Percentiles rank a stretch among this genome's conserved stretches.
Evolutionary conservation across 495 filamentous ascomycete genomes (phyloP).

Genomic region (Penicilliopsis zonata): DNA sequence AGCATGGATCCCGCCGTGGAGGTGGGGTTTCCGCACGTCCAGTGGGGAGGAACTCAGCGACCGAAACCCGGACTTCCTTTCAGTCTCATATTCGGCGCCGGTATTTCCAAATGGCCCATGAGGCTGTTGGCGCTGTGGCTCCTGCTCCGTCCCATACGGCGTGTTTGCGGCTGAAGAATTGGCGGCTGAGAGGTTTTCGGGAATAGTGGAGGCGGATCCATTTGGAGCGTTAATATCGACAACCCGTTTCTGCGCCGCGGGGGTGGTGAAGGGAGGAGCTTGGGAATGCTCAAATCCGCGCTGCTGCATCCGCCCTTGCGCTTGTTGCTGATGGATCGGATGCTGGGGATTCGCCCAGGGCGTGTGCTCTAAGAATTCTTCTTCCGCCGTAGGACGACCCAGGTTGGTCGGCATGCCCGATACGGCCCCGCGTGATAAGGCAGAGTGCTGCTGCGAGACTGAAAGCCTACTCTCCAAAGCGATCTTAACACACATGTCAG

Average conservation of each 20-base stretch:
- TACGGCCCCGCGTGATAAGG: constrained; percentile 18
- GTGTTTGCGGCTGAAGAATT: constrained; percentile 35
- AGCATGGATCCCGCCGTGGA: constrained; percentile 11
- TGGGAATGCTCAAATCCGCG: constrained; percentile 19
- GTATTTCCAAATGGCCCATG: constrained; percentile 18
- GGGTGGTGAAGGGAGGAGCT: constrained; percentile 33
- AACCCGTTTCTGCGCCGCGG: constrained; percentile 39
- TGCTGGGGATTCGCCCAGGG: constrained; percentile 86
- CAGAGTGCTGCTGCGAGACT: constrained; percentile 15
- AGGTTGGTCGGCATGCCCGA: constrained; percentile 25
- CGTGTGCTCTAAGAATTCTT: constrained; percentile 70
- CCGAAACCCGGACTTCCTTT: constrained; percentile 27
- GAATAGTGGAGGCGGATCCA: constrained; percentile 44
- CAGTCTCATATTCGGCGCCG: constrained; percentile 28
- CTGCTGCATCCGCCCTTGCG: constrained; percentile 22
- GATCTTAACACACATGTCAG: constrained; percentile 20
- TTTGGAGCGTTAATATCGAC: constrained; percentile 41
- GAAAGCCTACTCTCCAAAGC: constrained; percentile 20
- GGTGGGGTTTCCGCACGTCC: constrained; percentile 32
- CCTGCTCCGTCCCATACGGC: constrained; percentile 32
- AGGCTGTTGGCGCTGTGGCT: constrained; percentile 10
- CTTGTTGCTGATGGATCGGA: constrained; percentile 48
- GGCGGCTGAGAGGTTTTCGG: constrained; percentile 36
- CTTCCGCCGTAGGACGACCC: constrained; percentile 51
- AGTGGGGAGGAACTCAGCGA: constrained; percentile 33